A percentile compares a stretch with the other conserved stretches of the same genome.
Conservation (phyloP, 805 yeast species). For the Ogataea dorogensis region DNA sequence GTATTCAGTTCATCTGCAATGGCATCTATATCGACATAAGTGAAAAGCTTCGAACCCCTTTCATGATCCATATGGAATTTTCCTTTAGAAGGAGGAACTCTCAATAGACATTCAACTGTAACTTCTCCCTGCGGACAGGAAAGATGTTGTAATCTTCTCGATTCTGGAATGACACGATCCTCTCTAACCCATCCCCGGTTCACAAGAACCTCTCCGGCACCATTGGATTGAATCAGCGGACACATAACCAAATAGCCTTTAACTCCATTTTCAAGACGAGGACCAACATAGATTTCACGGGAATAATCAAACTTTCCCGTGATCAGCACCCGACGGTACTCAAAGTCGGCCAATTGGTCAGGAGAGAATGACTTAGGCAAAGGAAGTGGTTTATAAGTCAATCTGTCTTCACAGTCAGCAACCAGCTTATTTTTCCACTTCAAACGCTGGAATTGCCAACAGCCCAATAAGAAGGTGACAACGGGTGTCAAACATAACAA, state of each 20-base stretch:
- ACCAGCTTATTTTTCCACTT: conserved; percentile 86
- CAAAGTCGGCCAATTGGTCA: conserved; percentile 67
- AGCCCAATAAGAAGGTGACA: conserved; percentile 78
- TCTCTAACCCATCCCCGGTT: conserved; percentile 92
- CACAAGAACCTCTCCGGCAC: conserved; percentile 74
- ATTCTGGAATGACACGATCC: conserved; percentile 55
- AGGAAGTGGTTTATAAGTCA: conserved; percentile 69
- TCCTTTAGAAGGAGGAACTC: conserved; percentile 64
- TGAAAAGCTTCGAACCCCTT: conserved; percentile 64
- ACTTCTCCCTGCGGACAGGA: conserved; percentile 74
- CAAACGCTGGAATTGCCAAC: conserved; percentile 88
- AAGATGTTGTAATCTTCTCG: conserved; percentile 59
- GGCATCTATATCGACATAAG: conserved; percentile 74
- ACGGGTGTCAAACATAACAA: conserved; percentile 77
- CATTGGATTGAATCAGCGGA: conserved; percentile 73
- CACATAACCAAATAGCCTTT: conserved; percentile 79
- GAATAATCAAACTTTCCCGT: conserved; percentile 80
- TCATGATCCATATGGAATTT: conserved; percentile 68
- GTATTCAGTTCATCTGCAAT: conserved; percentile 71
- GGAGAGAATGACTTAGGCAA: conserved; percentile 68
- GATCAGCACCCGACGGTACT: conserved; percentile 74
- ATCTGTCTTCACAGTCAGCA: conserved; percentile 76
- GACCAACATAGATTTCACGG: conserved; percentile 90
- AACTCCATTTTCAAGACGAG: conserved; percentile 68
- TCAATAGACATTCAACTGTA: conserved; percentile 68